Base-by-base conservation (phyloP, 1,284 basidiomycete species). In the Butyriboletus appendiculatus region DNA sequence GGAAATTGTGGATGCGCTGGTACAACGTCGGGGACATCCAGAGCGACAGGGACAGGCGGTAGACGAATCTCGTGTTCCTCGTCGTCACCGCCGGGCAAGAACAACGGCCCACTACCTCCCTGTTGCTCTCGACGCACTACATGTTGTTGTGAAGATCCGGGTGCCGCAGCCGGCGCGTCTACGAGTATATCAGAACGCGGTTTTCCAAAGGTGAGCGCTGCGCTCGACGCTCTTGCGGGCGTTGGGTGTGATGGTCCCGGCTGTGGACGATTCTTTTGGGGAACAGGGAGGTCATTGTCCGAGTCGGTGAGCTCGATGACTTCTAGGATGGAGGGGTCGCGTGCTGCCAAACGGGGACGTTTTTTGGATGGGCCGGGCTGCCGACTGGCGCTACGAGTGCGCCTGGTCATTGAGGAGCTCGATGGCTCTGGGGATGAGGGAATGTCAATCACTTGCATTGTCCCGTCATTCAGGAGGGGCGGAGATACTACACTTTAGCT, bases 281-380 rank as follows among this genome's bases (percentile, higher is more conserved):
- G 38, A 11, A 22, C 15, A 14, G 45, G 37, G 16, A 6, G 14
- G 30, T 67, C 66, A 33, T 45, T 44, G 45, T 71, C 66, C 18
- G 66, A 69, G 54, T 71, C 69, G 14, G 56, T 55, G 47, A 70
- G 57, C 44, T 68, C 66, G 45, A 68, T 71, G 42, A 68, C 35
- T 46, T 71, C 62, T 41, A 55, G 15, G 14, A 50, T 4, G 37
- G 57, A 52, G 9, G 48, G 39, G n/a, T 48, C 55, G 34, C 18
- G 30, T 9, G 12, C 16, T 32, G 50, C 33, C 26, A 43, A n/a
- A 40, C 53, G 59, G 4, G 41, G 26, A n/a, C 59, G 59, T 34
- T 59, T 69, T 34, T 40, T 59, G 1, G 57, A 57, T 5, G 60
- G 53, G 4, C 57, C 56, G 0, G 58, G 57, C 40, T 69, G 69